phyloP scores from a whole-genome alignment of 169 alveolate genomes.

The Plasmodium cynomolgi region DNA sequence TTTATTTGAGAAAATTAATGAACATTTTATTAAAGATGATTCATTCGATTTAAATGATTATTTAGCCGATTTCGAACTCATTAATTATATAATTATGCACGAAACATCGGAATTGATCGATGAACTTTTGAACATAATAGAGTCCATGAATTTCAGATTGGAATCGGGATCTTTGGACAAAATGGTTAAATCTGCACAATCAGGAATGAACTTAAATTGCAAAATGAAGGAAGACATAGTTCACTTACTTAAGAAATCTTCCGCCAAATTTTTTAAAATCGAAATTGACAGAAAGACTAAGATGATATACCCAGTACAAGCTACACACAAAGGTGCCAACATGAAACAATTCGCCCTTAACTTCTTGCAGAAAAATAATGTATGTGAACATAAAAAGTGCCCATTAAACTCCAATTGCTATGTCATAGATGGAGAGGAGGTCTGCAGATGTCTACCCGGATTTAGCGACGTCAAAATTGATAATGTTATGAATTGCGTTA shows the following conservation, averaged over 20 bases:
- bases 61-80: conserved; percentile 16
- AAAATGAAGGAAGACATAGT: conserved; percentile 53
- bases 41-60: conserved; percentile 27
- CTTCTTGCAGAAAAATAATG: conserved; percentile 22
- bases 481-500: conserved; percentile 11
- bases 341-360: conserved; percentile 6
- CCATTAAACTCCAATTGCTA: conserved; percentile 55
- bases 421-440: conserved; percentile 38
- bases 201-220: conserved; percentile 25
- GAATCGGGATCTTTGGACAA: not conserved
- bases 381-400: conserved; percentile 25
- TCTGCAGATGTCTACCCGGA: conserved; percentile 56
- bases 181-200: not conserved
- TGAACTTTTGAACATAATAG: not conserved
- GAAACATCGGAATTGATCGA: not conserved
- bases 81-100: conserved; percentile 11
- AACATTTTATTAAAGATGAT: conserved; percentile 22
- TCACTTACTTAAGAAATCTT: not conserved
- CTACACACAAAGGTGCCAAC: not conserved
- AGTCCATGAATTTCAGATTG: conserved; percentile 2
- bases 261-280: conserved; percentile 49
- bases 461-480: conserved; percentile 6
- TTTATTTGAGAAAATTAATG: conserved; percentile 17
- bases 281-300: conserved; percentile 6
- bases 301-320: conserved; percentile 12